Evolutionary conservation across 129 eudicot species (phyloP).

Genomic region (Helianthus annuus): HanXRQr2.0-SUNRISE NC_035443.2:3638237-3638736

Average conservation of each 20-base stretch:
- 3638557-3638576: constrained; percentile 82
- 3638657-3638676: not conserved
- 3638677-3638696: not conserved
- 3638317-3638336: not conserved
- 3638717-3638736: not conserved
- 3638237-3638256: constrained; percentile 63
- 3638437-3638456: constrained; percentile 24
- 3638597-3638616: constrained; percentile 99
- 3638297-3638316: not conserved
- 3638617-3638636: constrained; percentile 2
- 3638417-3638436: constrained; percentile 36
- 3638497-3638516: constrained; percentile 20
- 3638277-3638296: constrained; percentile 41
- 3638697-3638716: not conserved
- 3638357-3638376: constrained; percentile 35
- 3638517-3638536: constrained; percentile 31
- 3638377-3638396: constrained; percentile 63
- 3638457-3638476: constrained; percentile 3
- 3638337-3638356: not conserved
- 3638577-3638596: constrained; percentile 92
- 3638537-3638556: constrained; percentile 60
- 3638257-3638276: constrained; percentile 40
- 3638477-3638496: constrained; percentile 41
- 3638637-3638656: not conserved
- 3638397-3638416: constrained; percentile 51